These are phyloP conservation scores for Calycina herbarum DNA, from an alignment of 2,329 filamentous ascomycete genomes.

Conservation along the genomic window DNA sequence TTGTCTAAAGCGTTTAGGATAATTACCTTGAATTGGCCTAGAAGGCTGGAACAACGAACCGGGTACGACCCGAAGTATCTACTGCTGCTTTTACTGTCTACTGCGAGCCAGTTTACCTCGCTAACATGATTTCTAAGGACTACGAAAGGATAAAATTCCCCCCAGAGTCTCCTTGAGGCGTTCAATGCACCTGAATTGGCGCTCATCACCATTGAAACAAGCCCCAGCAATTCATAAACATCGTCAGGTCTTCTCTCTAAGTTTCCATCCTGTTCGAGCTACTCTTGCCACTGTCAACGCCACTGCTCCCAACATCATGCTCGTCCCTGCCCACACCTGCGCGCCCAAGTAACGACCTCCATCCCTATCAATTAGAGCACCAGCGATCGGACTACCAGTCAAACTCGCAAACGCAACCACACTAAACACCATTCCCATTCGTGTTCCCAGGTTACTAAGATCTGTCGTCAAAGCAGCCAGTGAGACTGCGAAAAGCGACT, in stretches of 20 bases:
- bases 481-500: conserved; percentile 53
- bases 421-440: conserved; percentile 56
- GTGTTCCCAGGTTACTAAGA: conserved; percentile 52
- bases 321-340: conserved; percentile 6
- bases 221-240: neutral
- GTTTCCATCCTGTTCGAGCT: neutral
- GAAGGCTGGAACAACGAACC: too few relatives aligned
- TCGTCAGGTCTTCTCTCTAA: neutral
- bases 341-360: conserved; percentile 6
- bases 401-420: conserved; percentile 54
- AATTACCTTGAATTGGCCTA: too few relatives aligned
- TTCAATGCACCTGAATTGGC: too few relatives aligned
- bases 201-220: too few relatives aligned
- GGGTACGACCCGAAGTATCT: too few relatives aligned
- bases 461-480: conserved; percentile 52
- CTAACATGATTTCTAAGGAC: too few relatives aligned
- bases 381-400: conserved; percentile 51
- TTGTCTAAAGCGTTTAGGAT: too few relatives aligned
- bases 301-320: neutral
- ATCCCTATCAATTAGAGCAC: neutral
- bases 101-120: too few relatives aligned
- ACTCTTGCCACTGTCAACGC: conserved; percentile 6
- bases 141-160: too few relatives aligned
- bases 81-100: too few relatives aligned
- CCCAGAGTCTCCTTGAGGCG: too few relatives aligned